Conservation (phyloP, 169 alveolate species). For the Plasmodium coatneyi region DNA sequence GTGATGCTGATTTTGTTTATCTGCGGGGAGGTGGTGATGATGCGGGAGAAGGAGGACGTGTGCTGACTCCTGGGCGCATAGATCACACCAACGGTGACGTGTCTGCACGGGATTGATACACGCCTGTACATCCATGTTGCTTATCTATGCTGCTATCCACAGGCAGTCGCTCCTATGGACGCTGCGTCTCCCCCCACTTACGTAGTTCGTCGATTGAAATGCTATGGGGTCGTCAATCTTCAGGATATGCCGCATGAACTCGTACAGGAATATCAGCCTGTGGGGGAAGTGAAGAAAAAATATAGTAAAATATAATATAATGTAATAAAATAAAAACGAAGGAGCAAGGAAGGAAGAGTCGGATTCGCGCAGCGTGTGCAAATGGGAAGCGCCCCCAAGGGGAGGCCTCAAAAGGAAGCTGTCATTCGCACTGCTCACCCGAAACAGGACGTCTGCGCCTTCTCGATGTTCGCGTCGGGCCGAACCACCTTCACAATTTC, state of each 20-base stretch:
- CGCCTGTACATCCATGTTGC: not conserved
- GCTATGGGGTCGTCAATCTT: slow-evolving; percentile 40
- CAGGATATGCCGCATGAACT: slow-evolving; percentile 47
- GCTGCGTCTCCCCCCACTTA: not conserved
- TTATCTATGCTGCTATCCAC: not conserved
- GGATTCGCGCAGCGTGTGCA: not conserved
- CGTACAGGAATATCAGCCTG: slow-evolving; percentile 69
- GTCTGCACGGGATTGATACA: not conserved
- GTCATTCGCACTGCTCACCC: slow-evolving; percentile 18
- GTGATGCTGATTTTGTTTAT: slow-evolving; percentile 51
- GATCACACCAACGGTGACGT: not conserved
- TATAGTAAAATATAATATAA: not conserved
- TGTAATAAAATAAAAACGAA: not conserved
- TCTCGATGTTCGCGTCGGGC: slow-evolving; percentile 55
- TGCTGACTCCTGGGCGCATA: not conserved
- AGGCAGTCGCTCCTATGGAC: not conserved
- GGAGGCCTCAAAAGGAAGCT: not conserved
- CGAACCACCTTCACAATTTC: slow-evolving; percentile 64
- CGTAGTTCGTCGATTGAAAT: slow-evolving; percentile 72
- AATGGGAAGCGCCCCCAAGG: not conserved
- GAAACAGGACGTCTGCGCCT: slow-evolving; percentile 75
- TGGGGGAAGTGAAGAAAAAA: not conserved
- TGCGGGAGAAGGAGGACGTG: not conserved
- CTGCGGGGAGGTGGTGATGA: slow-evolving; percentile 2
- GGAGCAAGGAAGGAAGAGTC: not conserved